Percentiles rank a stretch among this genome's conserved stretches.
Conservation (phyloP, 169 alveolate genomes). For the Plasmodium inui region DNA sequence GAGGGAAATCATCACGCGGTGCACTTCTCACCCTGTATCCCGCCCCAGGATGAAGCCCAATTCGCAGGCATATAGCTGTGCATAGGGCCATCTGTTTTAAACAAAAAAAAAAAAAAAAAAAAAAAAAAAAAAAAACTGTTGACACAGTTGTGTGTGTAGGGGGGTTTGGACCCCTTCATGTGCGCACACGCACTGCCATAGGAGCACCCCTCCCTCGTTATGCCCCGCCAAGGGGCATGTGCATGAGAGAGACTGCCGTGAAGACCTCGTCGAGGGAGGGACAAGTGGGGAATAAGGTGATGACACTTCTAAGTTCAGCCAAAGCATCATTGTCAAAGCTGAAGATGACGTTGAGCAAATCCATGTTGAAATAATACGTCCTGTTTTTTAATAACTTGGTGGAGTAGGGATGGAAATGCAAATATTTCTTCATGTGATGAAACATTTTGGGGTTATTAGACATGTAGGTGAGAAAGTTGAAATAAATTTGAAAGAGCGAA, state of each 20-base stretch:
- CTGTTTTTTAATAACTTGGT: constrained; percentile 33
- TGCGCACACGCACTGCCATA: background rate
- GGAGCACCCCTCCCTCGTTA: background rate
- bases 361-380: constrained; percentile 39
- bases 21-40: background rate
- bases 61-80: background rate
- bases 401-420: constrained; percentile 52
- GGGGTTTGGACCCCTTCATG: background rate
- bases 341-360: constrained; percentile 46
- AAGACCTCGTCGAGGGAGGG: constrained; percentile 57
- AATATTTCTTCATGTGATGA: constrained; percentile 55
- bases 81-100: background rate
- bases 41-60: background rate
- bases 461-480: constrained; percentile 41
- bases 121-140: background rate
- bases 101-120: too few relatives aligned
- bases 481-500: constrained; percentile 38
- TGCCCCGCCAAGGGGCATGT: constrained; percentile 13
- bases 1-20: background rate
- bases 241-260: constrained; percentile 5
- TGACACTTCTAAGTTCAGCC: constrained; percentile 19
- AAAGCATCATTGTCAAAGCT: constrained; percentile 41
- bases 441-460: constrained; percentile 47
- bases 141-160: background rate
- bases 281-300: constrained; percentile 42